Evolutionary conservation across 805 yeast species (phyloP), one percentile per base, ranked within the genome.

Genomic region (Starmerella bacillaris): DNA sequence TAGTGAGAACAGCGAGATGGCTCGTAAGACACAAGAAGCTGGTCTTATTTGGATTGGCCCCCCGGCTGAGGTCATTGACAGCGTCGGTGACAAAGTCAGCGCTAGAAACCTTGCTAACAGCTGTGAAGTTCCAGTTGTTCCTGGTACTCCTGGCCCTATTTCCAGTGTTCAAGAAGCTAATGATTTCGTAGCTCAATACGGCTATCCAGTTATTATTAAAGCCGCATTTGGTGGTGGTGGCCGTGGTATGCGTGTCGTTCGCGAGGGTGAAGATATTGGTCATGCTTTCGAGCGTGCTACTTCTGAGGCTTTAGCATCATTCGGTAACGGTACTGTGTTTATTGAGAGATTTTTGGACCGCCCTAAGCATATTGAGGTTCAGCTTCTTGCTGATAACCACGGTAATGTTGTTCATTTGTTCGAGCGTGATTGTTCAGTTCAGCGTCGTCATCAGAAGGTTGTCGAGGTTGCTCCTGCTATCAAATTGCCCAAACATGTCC

Each of bases 171-270:
- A 66, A 38, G 82, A 86, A 51, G 96, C 96, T 22, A 50, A 61
- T 44, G 74, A 56, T 6, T 86, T 86, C 53, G 95, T 84, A 24
- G 69, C 61, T 30, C 53, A 82, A 60, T 68, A 86, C 58, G 98
- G 98, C 21, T 84, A 58, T 61, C 98, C 98, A 6, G 96, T 89
- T 33, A 86, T 86, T 60, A 83, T 86, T 61, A 86, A 86, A 62
- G 98, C 98, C 31, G 98, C 98, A 26, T 89, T 78, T 54, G 98
- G 98, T 57, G 98, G 98, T 63, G 98, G 98, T 67, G 98, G 98
- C 55, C 74, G 96, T 63, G 98, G 98, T 70, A 89, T 86, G 96
- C 75, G 98, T 64, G 98, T 86, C 34, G 98, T 86, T 30, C 68
- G 92, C 53, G 94, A 86, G 59, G 95, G 94, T 50, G 98, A 89